Base-by-base conservation (phyloP, 805 yeast species). In the Grigorovia jiainica region DNA sequence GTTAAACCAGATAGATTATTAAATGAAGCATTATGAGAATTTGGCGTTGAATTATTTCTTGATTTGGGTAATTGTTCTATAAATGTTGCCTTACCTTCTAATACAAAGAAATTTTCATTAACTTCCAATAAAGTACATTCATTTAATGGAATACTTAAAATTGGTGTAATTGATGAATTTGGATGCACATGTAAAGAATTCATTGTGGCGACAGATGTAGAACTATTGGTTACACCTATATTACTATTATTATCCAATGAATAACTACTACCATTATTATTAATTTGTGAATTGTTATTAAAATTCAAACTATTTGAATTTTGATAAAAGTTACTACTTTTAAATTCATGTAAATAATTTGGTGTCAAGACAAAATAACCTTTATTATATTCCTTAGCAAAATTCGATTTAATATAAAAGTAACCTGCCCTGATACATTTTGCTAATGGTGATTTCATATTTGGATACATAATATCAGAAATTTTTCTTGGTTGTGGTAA, bases 321-420 rank as follows among this genome's bases (percentile, higher is more conserved):
- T 36, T 58, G 54, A 40, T 56, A 63, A 32, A 62, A 56, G 41
- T 62, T 57, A 39, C 59, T 56, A 35, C 57, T 63, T 52, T 73
- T 76, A 60, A 79, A 81, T 57, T 81, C 87, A 58, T 79, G 87
- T 31, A 81, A 57, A 47, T 69, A 79, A 52, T 76, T 78, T 51
- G 82, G 76, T 5, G 87, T 79, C 43, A 81, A 65, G 11, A 81
- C 82, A 49, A 78, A 81, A 68, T 76, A 80, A 32, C 78, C 77
- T 48, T 71, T 73, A 53, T 78, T 79, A 33, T 80, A 73, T 52
- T 79, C 72, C 57, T 80, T 73, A 45, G 73, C 75, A 47, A 79
- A 58, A 55, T 79, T 79, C 27, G 81, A 73, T 56, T 80, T 73
- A 57, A 80, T 74, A 46, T 73, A 75, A 46, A 81, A 58, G 45